Percentiles rank a stretch among this genome's conserved stretches.
These are phyloP conservation scores for Cicer arietinum DNA, from an alignment of 306 rosid species.

Conservation along the genomic window DNA sequence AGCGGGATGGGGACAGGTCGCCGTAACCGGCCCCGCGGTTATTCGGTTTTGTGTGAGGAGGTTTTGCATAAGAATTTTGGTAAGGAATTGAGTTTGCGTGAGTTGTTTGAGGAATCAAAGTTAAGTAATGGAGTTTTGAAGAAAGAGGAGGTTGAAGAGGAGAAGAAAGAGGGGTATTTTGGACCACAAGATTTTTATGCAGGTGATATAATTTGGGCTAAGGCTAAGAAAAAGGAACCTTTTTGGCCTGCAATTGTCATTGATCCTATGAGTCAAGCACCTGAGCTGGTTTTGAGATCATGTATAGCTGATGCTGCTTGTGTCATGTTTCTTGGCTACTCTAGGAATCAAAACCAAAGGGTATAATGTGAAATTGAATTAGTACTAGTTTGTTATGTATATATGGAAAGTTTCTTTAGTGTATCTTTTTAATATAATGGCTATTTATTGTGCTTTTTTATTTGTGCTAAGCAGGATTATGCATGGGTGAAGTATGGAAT, in stretches of 20 bases:
- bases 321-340: slow-evolving; percentile 86
- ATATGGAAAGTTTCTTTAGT: slow-evolving; percentile 20
- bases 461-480: slow-evolving; percentile 77
- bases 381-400: neutral
- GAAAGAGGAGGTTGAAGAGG: slow-evolving; percentile 40
- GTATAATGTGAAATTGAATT: slow-evolving; percentile 45
- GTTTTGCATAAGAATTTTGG: slow-evolving; percentile 54
- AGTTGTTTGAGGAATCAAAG: slow-evolving; percentile 43
- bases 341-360: slow-evolving; percentile 72
- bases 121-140: slow-evolving; percentile 38
- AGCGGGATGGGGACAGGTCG: slow-evolving; percentile 36
- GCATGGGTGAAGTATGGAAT: slow-evolving; percentile 90
- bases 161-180: slow-evolving; percentile 58
- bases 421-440: slow-evolving; percentile 38
- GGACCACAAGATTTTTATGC: slow-evolving; percentile 79
- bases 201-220: slow-evolving; percentile 89
- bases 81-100: slow-evolving; percentile 44
- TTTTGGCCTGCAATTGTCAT: slow-evolving; percentile 93
- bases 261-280: slow-evolving; percentile 79
- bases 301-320: slow-evolving; percentile 80
- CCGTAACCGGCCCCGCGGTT: slow-evolving; percentile 38
- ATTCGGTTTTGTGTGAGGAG: slow-evolving; percentile 59
- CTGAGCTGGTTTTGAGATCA: slow-evolving; percentile 79
- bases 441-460: slow-evolving; percentile 30
- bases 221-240: slow-evolving; percentile 72